A percentile compares a stretch with the other conserved stretches of the same genome.
These are phyloP conservation scores for Exserohilum turcica DNA, from an alignment of 2,329 filamentous ascomycete species.

Conservation along the genomic window DNA sequence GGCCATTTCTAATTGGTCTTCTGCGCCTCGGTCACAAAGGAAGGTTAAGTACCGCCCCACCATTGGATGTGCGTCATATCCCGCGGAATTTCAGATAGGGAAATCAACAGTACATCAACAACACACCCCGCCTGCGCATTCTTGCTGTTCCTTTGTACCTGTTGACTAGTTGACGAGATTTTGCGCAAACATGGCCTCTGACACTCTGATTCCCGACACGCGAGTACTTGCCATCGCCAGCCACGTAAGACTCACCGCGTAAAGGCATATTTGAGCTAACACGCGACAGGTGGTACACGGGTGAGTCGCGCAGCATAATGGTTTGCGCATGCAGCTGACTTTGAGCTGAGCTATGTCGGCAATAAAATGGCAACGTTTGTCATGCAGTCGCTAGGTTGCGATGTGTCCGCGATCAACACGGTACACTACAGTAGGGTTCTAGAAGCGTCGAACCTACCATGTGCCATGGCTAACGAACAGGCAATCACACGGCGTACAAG, in stretches of 20 bases:
- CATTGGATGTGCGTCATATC: conserved; percentile 40
- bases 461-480: conserved; percentile 53
- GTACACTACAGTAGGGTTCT: conserved; percentile 85
- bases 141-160: not conserved
- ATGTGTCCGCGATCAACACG: conserved; percentile 92
- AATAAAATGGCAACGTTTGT: conserved; percentile 97
- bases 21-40: conserved; percentile 28
- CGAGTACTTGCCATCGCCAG: conserved; percentile 86
- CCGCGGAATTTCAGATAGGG: conserved; percentile 42
- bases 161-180: conserved; percentile 3
- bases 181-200: conserved; percentile 36
- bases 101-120: conserved; percentile 36
- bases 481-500: conserved; percentile 92
- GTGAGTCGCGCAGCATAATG: conserved; percentile 56
- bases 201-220: conserved; percentile 62
- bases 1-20: conserved; percentile 20
- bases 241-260: conserved; percentile 71
- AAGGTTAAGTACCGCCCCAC: conserved; percentile 35
- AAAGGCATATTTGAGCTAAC: conserved; percentile 29
- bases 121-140: conserved; percentile 6
- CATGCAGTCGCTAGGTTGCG: conserved; percentile 90
- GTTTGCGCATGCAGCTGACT: conserved; percentile 25
- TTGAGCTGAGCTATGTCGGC: conserved; percentile 77
- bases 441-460: not conserved
- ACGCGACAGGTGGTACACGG: conserved; percentile 69